Evolutionary conservation across 139 green algal species (phyloP).

Genomic region (Tetraselmis striata): DNA sequence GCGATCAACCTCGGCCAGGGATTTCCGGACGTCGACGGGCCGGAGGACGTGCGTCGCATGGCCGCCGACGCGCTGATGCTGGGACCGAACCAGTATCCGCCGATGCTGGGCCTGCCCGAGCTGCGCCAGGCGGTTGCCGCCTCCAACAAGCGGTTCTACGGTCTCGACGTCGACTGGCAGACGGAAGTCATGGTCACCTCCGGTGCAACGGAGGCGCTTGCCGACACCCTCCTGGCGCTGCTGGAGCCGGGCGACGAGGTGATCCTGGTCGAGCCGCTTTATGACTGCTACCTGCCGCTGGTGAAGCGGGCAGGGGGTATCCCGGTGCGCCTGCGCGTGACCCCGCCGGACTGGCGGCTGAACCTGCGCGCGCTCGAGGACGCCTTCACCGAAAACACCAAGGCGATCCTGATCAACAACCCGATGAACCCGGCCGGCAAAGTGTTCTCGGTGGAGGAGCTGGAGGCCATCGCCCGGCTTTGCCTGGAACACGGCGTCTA

Average conservation of each 20-base stretch:
- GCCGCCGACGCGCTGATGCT: conserved; percentile 23
- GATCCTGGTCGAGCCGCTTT: conserved; percentile 72
- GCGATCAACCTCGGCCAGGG: conserved; percentile 62
- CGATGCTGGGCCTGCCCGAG: conserved; percentile 53
- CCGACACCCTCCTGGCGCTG: conserved; percentile 61
- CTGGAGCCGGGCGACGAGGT: conserved; percentile 74
- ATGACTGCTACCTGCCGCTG: conserved; percentile 63
- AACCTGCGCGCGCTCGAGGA: conserved; percentile 28
- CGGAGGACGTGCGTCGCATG: conserved; percentile 55
- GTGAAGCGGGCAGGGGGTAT: conserved; percentile 27
- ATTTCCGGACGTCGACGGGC: conserved; percentile 72
- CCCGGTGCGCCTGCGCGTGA: conserved; percentile 31
- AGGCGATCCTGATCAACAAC: conserved; percentile 71
- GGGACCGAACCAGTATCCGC: conserved; percentile 58
- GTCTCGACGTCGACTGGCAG: conserved; percentile 46
- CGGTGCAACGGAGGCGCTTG: conserved; percentile 75
- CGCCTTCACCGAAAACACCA: conserved; percentile 45
- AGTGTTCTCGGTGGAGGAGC: conserved; percentile 61
- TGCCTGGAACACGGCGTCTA: conserved; percentile 49
- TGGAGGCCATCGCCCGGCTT: conserved; percentile 57
- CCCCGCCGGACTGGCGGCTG: conserved; percentile 45
- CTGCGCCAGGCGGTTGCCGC: conserved; percentile 61
- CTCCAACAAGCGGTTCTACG: neutral
- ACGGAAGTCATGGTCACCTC: conserved; percentile 63
- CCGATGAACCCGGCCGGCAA: conserved; percentile 78